These are phyloP conservation scores for Dipodascus albidus DNA, from an alignment of 805 yeast genomes.

Conservation along the genomic window DNA sequence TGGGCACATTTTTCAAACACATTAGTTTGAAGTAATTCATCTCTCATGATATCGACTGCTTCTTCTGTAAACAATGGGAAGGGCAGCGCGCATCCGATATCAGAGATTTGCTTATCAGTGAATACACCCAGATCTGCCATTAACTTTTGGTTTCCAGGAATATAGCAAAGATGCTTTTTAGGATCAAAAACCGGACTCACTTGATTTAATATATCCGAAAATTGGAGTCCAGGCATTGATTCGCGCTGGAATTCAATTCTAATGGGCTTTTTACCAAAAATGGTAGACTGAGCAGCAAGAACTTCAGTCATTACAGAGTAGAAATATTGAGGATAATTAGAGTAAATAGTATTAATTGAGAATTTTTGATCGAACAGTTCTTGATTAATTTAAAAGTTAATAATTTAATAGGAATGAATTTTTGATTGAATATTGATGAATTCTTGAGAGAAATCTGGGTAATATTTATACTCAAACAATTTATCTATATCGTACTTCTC, in stretches of 20 bases:
- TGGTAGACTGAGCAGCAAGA: background rate
- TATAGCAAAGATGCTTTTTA: conserved; percentile 24
- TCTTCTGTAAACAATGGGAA: conserved; percentile 52
- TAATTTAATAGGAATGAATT: no score
- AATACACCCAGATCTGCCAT: conserved; percentile 41
- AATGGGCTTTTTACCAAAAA: background rate
- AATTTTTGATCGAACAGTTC: no score
- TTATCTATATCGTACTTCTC: no score
- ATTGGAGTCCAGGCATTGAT: background rate
- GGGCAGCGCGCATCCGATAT: conserved; percentile 47
- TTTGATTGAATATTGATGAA: no score
- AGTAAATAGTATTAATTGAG: no score
- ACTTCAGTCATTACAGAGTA: background rate
- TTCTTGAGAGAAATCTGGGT: no score
- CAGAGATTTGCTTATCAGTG: conserved; percentile 37
- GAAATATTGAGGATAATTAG: background rate
- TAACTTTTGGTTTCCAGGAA: conserved; percentile 26
- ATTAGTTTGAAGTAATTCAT: conserved; percentile 39
- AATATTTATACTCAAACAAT: no score
- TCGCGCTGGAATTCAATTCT: background rate
- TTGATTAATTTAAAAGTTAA: no score
- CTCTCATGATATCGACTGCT: conserved; percentile 47
- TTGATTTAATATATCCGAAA: background rate
- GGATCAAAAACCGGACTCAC: conserved; percentile 25
- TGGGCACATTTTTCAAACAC: conserved; percentile 32